phyloP scores from a whole-genome alignment of 805 yeast species.

The Saturnispora serradocipensis region DNA sequence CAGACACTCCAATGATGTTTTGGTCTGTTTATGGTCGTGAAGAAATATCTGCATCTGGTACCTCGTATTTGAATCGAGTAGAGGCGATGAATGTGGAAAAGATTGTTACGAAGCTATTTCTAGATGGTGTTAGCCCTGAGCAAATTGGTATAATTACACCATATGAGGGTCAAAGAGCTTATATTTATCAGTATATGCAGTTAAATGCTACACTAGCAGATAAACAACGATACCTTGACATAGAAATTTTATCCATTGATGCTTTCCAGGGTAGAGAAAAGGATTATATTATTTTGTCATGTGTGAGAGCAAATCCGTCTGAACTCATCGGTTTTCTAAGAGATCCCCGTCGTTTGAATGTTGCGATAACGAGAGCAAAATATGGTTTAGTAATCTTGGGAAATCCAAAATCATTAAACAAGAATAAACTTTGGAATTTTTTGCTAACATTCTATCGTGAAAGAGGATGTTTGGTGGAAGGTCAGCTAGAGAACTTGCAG shows the following conservation, averaged over 20 bases:
- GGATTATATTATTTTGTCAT: slow-evolving; percentile 41
- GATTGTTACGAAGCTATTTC: slow-evolving; percentile 60
- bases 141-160: slow-evolving; percentile 94
- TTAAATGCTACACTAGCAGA: slow-evolving; percentile 55
- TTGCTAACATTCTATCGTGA: slow-evolving; percentile 72
- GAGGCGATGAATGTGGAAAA: slow-evolving; percentile 88
- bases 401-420: slow-evolving; percentile 68
- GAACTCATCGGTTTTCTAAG: slow-evolving; percentile 74
- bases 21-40: slow-evolving; percentile 88
- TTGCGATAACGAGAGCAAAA: slow-evolving; percentile 81
- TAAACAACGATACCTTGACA: slow-evolving; percentile 53
- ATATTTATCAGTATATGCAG: slow-evolving; percentile 68
- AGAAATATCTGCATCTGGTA: slow-evolving; percentile 75
- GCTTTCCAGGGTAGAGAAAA: slow-evolving; percentile 56
- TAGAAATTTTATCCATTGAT: slow-evolving; percentile 79
- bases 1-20: slow-evolving; percentile 85
- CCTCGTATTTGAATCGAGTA: slow-evolving; percentile 72
- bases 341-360: slow-evolving; percentile 81
- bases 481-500: slow-evolving; percentile 72
- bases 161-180: slow-evolving; percentile 88
- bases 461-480: slow-evolving; percentile 83
- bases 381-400: slow-evolving; percentile 77
- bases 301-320: slow-evolving; percentile 58
- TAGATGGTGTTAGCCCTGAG: slow-evolving; percentile 66
- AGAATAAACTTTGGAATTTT: slow-evolving; percentile 69